Percentiles rank a stretch among this genome's conserved stretches.
These are phyloP conservation scores for Phytopythium mirpurense DNA, from an alignment of 352 stramenopile species.

Conservation along the genomic window DNA sequence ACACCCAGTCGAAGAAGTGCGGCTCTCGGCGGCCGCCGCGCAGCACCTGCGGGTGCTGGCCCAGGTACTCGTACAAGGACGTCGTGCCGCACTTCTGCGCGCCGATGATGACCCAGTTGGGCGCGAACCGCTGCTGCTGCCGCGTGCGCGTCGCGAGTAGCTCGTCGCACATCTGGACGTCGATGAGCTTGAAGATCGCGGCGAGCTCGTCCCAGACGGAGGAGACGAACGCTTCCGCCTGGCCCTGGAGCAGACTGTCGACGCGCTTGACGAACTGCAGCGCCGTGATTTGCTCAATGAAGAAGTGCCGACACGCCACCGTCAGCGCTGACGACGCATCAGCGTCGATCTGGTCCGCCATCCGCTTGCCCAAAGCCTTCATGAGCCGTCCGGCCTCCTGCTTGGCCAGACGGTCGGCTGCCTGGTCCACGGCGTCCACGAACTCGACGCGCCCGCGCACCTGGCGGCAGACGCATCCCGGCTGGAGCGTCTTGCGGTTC, in stretches of 20 bases:
- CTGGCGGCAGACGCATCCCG: conserved; percentile 43
- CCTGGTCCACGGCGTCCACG: conserved; percentile 20
- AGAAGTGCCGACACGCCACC: conserved; percentile 42
- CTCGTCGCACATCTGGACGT: conserved; percentile 28
- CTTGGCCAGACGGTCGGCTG: conserved; percentile 14
- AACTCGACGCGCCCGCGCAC: conserved; percentile 51
- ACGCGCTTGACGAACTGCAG: conserved; percentile 29
- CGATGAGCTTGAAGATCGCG: conserved; percentile 39
- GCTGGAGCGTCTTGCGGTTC: conserved; percentile 20
- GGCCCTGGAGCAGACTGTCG: conserved; percentile 12
- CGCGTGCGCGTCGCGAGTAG: conserved; percentile 12
- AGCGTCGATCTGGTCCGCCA: conserved; percentile 13
- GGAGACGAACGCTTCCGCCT: conserved; percentile 9
- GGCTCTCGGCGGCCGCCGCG: conserved; percentile 60
- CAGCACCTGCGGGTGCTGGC: conserved; percentile 86
- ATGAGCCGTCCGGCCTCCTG: conserved; percentile 23
- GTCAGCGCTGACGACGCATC: conserved; percentile 18
- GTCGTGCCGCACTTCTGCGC: conserved; percentile 64
- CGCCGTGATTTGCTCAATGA: conserved; percentile 57
- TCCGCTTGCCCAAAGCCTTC: conserved; percentile 19
- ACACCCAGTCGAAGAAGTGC: conserved; percentile 67
- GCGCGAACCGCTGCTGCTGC: conserved; percentile 18
- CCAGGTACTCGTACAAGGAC: conserved; percentile 53
- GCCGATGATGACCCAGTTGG: conserved; percentile 56
- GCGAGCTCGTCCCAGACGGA: conserved; percentile 28